Base-by-base conservation (phyloP, 2,329 filamentous ascomycete species). In the Colletotrichum sp. region DNA sequence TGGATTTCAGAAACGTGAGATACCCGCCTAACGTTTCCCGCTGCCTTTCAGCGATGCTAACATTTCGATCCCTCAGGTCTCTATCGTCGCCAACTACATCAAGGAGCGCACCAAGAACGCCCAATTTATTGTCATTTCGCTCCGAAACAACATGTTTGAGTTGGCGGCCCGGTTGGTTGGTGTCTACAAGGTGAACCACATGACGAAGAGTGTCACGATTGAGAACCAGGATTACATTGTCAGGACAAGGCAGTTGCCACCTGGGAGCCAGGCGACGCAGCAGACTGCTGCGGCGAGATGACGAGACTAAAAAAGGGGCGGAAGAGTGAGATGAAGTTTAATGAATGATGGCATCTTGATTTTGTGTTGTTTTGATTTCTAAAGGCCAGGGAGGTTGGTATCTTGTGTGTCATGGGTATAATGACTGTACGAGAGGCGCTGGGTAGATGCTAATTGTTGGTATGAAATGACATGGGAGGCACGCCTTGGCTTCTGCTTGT, bases 91-190 rank as follows among this genome's bases (percentile, higher is more conserved):
- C 74, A 97, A 96, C 81, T 99, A 99, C 84, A 99, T 99, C 90
- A 98, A 98, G 87, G 97, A 99, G 88, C 91, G 97, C 70, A 99
- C 97, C 76, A 98, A 98, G 90, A 99, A 99, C 86, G 97, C 97
- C 3, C 97, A 99, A 83, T 99, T 99, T 84, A 97, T 99, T 80
- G 97, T 99, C 82, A 99, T 99, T 82, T 98, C 96, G 18, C 89
- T 99, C 81, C 91, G 97, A 81, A 99, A 99, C 87, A 99, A 99
- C 88, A 99, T 99, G 97, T 99, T 99, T 85, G 97, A 99, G 89
- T 92, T 99, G 78, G 96, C 97, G n/a, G 93, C 95, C 73, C 92
- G 97, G 71, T 91, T 99, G 75, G 96, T 99, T 16, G 97, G 97
- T 79, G 97, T 99, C 71, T 99, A 99, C 89, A 99, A 99, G 89